A percentile compares a stretch with the other conserved stretches of the same genome.
phyloP scores from a whole-genome alignment of 352 stramenopile genomes.

The Elongisporangium undulatum region DNA sequence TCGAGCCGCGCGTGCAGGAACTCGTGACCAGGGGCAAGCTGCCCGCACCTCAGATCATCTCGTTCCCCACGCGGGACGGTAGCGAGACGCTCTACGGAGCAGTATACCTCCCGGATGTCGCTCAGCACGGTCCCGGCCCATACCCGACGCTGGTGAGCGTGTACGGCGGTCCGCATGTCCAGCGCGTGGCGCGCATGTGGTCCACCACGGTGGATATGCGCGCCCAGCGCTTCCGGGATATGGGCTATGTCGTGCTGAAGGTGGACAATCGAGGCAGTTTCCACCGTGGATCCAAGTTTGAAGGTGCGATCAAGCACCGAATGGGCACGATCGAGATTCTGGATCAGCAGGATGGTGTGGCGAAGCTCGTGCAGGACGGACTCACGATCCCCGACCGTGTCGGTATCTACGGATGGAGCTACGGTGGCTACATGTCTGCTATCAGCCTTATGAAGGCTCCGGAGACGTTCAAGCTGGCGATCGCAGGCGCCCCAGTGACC shows the following conservation, averaged over 20 bases:
- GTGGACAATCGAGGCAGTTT: constrained; percentile 95
- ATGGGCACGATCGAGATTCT: constrained; percentile 91
- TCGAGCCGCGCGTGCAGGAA: constrained; percentile 52
- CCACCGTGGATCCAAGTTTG: constrained; percentile 89
- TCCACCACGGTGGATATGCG: constrained; percentile 92
- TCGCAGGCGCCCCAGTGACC: constrained; percentile 95
- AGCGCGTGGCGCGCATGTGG: constrained; percentile 92
- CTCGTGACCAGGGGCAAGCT: constrained; percentile 50
- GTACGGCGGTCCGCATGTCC: constrained; percentile 96
- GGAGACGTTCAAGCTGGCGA: constrained; percentile 94
- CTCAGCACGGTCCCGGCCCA: constrained; percentile 83
- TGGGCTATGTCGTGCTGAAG: constrained; percentile 96
- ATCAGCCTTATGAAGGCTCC: constrained; percentile 96
- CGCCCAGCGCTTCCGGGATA: constrained; percentile 87
- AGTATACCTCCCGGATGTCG: constrained; percentile 89
- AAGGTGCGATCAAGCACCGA: constrained; percentile 90
- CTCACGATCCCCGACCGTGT: constrained; percentile 86
- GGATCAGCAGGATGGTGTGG: constrained; percentile 81
- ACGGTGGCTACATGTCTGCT: constrained; percentile 96
- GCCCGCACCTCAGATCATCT: constrained; percentile 58
- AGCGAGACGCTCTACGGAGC: constrained; percentile 87
- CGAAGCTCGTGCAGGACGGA: constrained; percentile 77
- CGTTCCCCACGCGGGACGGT: constrained; percentile 81
- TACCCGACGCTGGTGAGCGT: constrained; percentile 95
- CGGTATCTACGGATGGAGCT: constrained; percentile 98